A percentile compares a stretch with the other conserved stretches of the same genome.
These are phyloP conservation scores for Coemansia sp. DNA, from an alignment of 192 early-diverging fungal species.

Conservation along the genomic window DNA sequence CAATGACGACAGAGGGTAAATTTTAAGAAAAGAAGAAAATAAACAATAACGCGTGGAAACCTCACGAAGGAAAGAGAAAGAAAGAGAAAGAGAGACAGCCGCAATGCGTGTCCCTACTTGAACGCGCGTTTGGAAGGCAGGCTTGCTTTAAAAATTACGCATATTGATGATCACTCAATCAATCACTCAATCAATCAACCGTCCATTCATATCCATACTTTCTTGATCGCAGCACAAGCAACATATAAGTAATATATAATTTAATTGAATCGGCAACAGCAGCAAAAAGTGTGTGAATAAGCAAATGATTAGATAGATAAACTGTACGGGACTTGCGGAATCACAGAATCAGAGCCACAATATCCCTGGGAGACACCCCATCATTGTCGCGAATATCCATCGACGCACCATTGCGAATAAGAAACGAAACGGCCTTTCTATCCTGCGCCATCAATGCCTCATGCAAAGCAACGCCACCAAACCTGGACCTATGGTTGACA, in stretches of 20 bases:
- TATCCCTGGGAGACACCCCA: constrained; percentile 50
- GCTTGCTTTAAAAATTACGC: too few species aligned
- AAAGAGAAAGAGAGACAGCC: not conserved
- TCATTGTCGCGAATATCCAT: constrained; percentile 51
- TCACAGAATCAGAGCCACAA: constrained; percentile 40
- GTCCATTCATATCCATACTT: not conserved
- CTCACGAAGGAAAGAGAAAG: not conserved
- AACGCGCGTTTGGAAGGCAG: too few species aligned
- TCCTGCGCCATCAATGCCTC: constrained; percentile 54
- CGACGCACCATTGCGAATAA: constrained; percentile 33
- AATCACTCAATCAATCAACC: not conserved
- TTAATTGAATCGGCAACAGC: constrained; percentile 2
- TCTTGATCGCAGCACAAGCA: too few species aligned
- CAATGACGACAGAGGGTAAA: not conserved
- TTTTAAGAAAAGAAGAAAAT: not conserved
- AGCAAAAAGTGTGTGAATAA: not conserved
- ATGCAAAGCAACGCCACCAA: constrained; percentile 50
- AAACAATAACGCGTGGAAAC: not conserved
- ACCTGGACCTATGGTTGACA: constrained; percentile 45
- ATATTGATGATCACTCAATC: too few species aligned
- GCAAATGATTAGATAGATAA: not conserved
- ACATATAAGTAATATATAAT: not conserved
- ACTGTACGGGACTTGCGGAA: not conserved
- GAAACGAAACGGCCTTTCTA: constrained; percentile 39
- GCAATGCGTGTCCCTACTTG: too few species aligned